phyloP scores from a whole-genome alignment of 257 asterid species.

The Lithospermum erythrorhizon region DNA sequence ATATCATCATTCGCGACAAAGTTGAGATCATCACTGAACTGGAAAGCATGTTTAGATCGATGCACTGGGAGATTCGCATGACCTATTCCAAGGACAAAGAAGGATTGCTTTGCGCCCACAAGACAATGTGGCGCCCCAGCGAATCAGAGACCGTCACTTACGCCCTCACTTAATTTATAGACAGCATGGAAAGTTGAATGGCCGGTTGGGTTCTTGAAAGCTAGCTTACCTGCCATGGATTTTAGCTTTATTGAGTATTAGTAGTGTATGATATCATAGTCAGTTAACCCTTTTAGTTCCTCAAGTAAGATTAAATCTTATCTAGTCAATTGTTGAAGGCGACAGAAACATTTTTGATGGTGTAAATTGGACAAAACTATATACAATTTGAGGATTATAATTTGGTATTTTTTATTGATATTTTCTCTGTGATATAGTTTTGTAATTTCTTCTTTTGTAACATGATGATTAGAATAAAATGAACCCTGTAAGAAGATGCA shows the following conservation, averaged over 20 bases:
- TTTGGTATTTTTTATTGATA: too few relatives aligned
- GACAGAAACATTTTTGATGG: neutral
- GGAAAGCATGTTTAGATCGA: slow-evolving; percentile 13
- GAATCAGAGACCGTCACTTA: neutral
- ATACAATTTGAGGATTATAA: neutral
- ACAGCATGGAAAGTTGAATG: too few relatives aligned
- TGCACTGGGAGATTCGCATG: slow-evolving; percentile 14
- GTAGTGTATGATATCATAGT: neutral
- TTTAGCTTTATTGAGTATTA: neutral
- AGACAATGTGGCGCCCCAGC: neutral
- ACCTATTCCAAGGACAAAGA: slow-evolving; percentile 14
- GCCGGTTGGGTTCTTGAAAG: too few relatives aligned
- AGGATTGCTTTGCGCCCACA: slow-evolving; percentile 18
- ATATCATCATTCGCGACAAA: slow-evolving; percentile 9
- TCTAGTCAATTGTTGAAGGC: too few relatives aligned
- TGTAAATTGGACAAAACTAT: neutral
- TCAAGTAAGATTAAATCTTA: too few relatives aligned
- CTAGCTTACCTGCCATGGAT: too few relatives aligned
- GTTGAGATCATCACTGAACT: slow-evolving; percentile 11
- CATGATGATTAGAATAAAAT: too few relatives aligned
- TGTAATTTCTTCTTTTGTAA: too few relatives aligned
- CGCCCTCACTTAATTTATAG: neutral
- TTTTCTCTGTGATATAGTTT: too few relatives aligned
- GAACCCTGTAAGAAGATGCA: too few relatives aligned
- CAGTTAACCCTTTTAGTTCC: neutral